Base-by-base conservation (phyloP, 106 monocot species). In the Acorus calamus region DNA sequence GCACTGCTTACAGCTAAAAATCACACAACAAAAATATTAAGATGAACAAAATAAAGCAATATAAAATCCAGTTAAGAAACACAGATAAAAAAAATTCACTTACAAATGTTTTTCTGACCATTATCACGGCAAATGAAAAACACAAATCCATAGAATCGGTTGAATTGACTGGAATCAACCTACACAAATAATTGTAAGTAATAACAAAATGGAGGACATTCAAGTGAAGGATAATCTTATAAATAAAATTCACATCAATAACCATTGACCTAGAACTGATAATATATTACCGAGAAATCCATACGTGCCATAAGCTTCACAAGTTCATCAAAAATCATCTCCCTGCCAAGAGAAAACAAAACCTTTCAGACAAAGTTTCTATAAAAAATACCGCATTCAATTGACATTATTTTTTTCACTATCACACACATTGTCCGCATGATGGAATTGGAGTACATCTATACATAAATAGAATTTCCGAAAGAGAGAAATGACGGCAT, bases 101-200 rank as follows among this genome's bases (percentile, higher is more conserved):
- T 85, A 93, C 93, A 56, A 63, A 93, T 85, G 52, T 74, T 93
- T 63, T 85, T 93, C 73, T 93, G 93, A 7, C 93, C 88, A 66
- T 85, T 83, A 72, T 88, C 83, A 60, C 88, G 88, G 64, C 85
- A 93, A 59, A 80, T 64, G 69, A 88, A 88, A 76, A 85, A 93
- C 60, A 88, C 85, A 81, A 93, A 93, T 76, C 81, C 82, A 74
- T 93, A 93, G 66, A 93, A 93, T 65, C 66, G 71, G 63, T 69
- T 81, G 56, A 93, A 93, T 50, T 81, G 76, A 64, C 42, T 68
- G 47, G 85, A 74, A 64, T 85, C 85, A 28, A 65, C 84, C 93
- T 93, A 61, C 55, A 80, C 28, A 79, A 65, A 69, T 28, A 0
- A 28, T 28, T 28, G 28, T 28, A 28, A 28, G 28, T 28, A 28